Conservation (phyloP, 2,329 filamentous ascomycete genomes). For the Parasarocladium wereldwijsianum region DNA sequence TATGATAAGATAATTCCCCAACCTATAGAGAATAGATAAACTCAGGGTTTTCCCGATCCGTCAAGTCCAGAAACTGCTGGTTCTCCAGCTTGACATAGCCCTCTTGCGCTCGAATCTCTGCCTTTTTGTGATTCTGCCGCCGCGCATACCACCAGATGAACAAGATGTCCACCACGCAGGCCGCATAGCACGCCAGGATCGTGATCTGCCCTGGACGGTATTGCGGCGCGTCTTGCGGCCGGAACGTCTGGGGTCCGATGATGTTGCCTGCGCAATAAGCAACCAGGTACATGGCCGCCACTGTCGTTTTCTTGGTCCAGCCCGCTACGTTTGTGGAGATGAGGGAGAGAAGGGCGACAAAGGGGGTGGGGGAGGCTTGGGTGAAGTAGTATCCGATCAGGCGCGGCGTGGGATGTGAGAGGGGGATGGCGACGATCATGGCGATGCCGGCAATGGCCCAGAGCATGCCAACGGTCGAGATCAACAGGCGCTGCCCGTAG, state of each 20-base stretch:
- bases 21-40: conserved; percentile 44
- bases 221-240: conserved; percentile 36
- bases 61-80: conserved; percentile 53
- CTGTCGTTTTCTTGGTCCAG: conserved; percentile 38
- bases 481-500: conserved; percentile 7
- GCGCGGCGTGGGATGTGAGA: conserved; percentile 30
- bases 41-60: conserved; percentile 50
- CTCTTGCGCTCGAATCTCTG: conserved; percentile 29
- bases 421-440: conserved; percentile 7
- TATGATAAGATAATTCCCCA: no score
- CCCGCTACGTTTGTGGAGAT: conserved; percentile 24
- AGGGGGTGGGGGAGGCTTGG: conserved; percentile 14
- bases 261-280: conserved; percentile 40
- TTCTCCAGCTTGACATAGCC: conserved; percentile 48
- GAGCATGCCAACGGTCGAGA: conserved; percentile 8
- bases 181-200: conserved; percentile 42
- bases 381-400: conserved; percentile 53
- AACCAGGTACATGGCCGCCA: conserved; percentile 31
- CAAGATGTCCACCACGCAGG: conserved; percentile 35
- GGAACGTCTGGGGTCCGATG: conserved; percentile 43
- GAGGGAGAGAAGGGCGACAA: conserved; percentile 25
- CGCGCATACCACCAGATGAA: conserved; percentile 51
- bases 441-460: conserved; percentile 19
- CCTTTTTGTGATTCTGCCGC: conserved; percentile 45
- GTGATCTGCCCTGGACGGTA: conserved; percentile 51